phyloP scores from a whole-genome alignment of 2,329 filamentous ascomycete genomes.

The Colletotrichum sojae region DNA sequence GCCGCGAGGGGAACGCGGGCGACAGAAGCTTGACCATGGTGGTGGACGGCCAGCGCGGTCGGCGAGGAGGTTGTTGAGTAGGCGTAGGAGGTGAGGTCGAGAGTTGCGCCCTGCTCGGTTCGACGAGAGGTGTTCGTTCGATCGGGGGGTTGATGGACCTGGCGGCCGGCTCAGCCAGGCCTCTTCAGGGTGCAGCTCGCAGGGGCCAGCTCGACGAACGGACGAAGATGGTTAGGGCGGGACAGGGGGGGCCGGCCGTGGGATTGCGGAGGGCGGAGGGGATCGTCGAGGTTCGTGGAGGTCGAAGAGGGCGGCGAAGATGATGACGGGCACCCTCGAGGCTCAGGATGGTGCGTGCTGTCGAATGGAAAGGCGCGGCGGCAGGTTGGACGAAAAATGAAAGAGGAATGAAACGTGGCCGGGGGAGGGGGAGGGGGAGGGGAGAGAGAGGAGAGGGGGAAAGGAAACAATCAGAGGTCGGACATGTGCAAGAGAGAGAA shows the following conservation, averaged over 20 bases:
- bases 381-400: no score
- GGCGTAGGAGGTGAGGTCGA: not conserved
- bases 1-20: conserved; percentile 58
- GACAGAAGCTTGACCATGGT: conserved; percentile 51
- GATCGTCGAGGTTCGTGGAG: not conserved
- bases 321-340: not conserved
- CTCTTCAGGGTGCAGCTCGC: conserved; percentile 15
- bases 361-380: no score
- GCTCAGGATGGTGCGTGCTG: no score
- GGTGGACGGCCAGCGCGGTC: conserved; percentile 5
- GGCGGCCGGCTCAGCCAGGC: conserved; percentile 40
- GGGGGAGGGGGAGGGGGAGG: no score
- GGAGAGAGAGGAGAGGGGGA: no score
- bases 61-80: not conserved
- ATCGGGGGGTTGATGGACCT: conserved; percentile 14
- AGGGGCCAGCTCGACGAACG: not conserved
- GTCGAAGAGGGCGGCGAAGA: not conserved
- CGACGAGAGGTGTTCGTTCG: not conserved
- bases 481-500: no score
- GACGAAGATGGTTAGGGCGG: not conserved
- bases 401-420: no score
- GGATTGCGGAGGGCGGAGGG: not conserved
- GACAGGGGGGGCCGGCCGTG: not conserved
- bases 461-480: no score
- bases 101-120: no score